These are phyloP conservation scores for Fusarium palustre DNA, from an alignment of 2,329 filamentous ascomycete genomes.

Conservation along the genomic window DNA sequence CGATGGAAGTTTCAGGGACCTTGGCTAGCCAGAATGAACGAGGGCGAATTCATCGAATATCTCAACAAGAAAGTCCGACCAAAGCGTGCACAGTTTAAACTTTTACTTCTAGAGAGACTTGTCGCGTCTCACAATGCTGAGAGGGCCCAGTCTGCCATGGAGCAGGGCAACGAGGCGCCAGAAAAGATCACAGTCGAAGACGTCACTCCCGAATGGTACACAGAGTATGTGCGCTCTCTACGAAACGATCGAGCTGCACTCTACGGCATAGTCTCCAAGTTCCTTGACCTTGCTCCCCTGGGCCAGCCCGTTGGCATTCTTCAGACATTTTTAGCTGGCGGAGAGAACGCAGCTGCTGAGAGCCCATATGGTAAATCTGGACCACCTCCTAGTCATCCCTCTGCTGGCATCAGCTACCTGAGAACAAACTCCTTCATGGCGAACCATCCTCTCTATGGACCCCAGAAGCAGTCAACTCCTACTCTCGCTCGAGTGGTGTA, in stretches of 20 bases:
- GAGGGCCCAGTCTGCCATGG: slow-evolving; percentile 54
- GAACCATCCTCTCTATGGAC: slow-evolving; percentile 72
- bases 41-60: slow-evolving; percentile 70
- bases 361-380: slow-evolving; percentile 64
- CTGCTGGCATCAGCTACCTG: slow-evolving; percentile 71
- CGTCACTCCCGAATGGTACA: slow-evolving; percentile 64
- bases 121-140: slow-evolving; percentile 59
- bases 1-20: slow-evolving; percentile 76
- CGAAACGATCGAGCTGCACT: slow-evolving; percentile 64
- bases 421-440: slow-evolving; percentile 66
- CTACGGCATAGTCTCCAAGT: slow-evolving; percentile 67
- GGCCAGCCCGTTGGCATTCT: slow-evolving; percentile 49
- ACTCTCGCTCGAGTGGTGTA: slow-evolving; percentile 64
- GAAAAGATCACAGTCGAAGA: slow-evolving; percentile 48
- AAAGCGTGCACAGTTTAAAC: slow-evolving; percentile 65
- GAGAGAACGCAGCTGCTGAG: slow-evolving; percentile 45
- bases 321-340: slow-evolving; percentile 43
- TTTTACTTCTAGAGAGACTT: slow-evolving; percentile 63
- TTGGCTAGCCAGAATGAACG: slow-evolving; percentile 72
- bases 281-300: slow-evolving; percentile 71
- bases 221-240: slow-evolving; percentile 63
- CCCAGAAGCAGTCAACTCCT: slow-evolving; percentile 63
- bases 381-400: slow-evolving; percentile 71
- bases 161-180: slow-evolving; percentile 52
- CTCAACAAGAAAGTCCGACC: slow-evolving; percentile 65